Conservation (phyloP, 495 filamentous ascomycete genomes). For the Physcia stellaris region DNA sequence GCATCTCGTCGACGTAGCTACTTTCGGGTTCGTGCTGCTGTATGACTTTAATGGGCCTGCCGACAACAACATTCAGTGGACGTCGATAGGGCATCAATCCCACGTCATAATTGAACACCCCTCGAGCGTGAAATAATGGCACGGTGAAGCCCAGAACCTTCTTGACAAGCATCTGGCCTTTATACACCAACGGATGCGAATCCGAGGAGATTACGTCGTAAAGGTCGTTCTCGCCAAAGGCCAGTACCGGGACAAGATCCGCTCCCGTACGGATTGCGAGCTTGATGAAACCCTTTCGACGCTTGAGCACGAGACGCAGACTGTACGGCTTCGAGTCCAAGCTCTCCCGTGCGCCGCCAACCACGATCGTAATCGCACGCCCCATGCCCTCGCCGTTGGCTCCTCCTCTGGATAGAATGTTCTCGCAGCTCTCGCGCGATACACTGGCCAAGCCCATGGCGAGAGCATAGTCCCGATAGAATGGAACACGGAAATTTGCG, state of each 20-base stretch:
- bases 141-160: conserved; percentile 82
- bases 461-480: conserved; percentile 87
- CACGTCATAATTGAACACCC: conserved; percentile 95
- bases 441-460: conserved; percentile 78
- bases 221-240: conserved; percentile 90
- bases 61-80: conserved; percentile 79
- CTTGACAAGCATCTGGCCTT: conserved; percentile 68
- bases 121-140: conserved; percentile 76
- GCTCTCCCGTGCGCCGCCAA: conserved; percentile 85
- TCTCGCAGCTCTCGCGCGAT: conserved; percentile 79
- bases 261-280: conserved; percentile 80
- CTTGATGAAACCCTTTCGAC: conserved; percentile 87
- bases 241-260: conserved; percentile 80
- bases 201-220: conserved; percentile 74
- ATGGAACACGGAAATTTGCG: conserved; percentile 83
- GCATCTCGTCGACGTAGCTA: conserved; percentile 65
- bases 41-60: conserved; percentile 58
- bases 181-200: conserved; percentile 58
- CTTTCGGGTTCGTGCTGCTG: conserved; percentile 46
- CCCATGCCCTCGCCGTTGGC: conserved; percentile 79
- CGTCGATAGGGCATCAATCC: conserved; percentile 87
- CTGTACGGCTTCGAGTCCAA: conserved; percentile 69
- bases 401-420: conserved; percentile 66
- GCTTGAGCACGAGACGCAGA: conserved; percentile 61
- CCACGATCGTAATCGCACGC: conserved; percentile 87